Conservation (phyloP, 2,329 filamentous ascomycete genomes). For the Biscogniauxia sp. region DNA sequence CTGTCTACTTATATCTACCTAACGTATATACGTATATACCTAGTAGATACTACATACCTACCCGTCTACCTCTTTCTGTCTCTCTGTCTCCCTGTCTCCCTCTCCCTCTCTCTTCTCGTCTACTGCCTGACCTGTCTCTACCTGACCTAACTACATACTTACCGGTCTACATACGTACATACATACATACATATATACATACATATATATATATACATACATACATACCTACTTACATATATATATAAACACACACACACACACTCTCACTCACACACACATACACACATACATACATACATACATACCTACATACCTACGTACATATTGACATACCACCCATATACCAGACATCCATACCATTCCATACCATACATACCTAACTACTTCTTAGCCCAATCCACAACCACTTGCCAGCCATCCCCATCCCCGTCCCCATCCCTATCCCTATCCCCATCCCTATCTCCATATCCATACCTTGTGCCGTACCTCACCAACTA, state of each 20-base stretch:
- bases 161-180: neutral
- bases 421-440: neutral
- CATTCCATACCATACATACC: neutral
- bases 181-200: neutral
- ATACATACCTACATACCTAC: neutral
- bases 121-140: too few species aligned
- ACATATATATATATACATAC: neutral
- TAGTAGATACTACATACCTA: neutral
- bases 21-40: too few species aligned
- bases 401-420: neutral
- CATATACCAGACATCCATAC: neutral
- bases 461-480: neutral
- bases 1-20: neutral
- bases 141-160: too few species aligned
- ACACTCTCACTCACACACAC: neutral
- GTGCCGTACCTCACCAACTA: neutral
- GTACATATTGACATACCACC: neutral
- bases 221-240: neutral
- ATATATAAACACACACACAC: neutral
- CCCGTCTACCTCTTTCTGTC: neutral
- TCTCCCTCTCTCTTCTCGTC: neutral
- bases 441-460: too few species aligned
- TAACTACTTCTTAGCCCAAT: neutral
- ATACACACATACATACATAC: neutral
- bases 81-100: too few species aligned